Percentiles rank a stretch among this genome's conserved stretches.
These are phyloP conservation scores for Talaromyces proteolyticus DNA, from an alignment of 495 filamentous ascomycete genomes.

Conservation along the genomic window DNA sequence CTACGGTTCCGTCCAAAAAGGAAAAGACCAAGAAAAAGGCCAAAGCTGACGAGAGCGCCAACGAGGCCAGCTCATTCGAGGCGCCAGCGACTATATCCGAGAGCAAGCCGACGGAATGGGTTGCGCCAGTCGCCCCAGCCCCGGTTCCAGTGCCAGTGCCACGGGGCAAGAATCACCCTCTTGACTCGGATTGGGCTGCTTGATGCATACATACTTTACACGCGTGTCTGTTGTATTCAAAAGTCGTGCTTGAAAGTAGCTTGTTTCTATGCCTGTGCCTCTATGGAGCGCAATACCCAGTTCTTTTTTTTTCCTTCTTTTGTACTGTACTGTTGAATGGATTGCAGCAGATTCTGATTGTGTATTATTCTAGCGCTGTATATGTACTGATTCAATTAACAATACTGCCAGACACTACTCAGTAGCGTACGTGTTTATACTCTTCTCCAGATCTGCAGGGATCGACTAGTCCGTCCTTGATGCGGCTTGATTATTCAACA, in stretches of 20 bases:
- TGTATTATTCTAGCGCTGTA: too few species aligned
- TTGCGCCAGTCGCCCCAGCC: slow-evolving; percentile 35
- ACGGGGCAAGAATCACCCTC: slow-evolving; percentile 43
- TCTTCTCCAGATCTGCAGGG: too few species aligned
- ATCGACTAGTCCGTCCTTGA: too few species aligned
- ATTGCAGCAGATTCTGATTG: too few species aligned
- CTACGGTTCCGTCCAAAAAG: slow-evolving; percentile 67
- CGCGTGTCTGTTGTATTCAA: not conserved
- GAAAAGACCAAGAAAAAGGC: slow-evolving; percentile 43
- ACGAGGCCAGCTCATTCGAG: slow-evolving; percentile 35
- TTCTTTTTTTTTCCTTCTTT: not conserved
- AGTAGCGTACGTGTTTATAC: too few species aligned
- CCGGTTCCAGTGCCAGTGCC: slow-evolving; percentile 41
- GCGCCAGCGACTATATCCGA: slow-evolving; percentile 15
- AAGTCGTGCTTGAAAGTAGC: too few species aligned
- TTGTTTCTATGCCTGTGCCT: too few species aligned
- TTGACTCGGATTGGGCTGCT: slow-evolving; percentile 55
- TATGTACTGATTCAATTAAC: too few species aligned
- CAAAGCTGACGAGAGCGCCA: slow-evolving; percentile 36
- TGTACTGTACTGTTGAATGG: too few species aligned
- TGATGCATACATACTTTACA: slow-evolving; percentile 12
- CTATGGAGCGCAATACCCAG: not conserved
- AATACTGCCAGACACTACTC: too few species aligned
- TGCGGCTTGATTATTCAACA: too few species aligned
- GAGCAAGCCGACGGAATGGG: slow-evolving; percentile 22